phyloP scores from a whole-genome alignment of 2,329 filamentous ascomycete species.

The Aspergillus thermomutatus region DNA sequence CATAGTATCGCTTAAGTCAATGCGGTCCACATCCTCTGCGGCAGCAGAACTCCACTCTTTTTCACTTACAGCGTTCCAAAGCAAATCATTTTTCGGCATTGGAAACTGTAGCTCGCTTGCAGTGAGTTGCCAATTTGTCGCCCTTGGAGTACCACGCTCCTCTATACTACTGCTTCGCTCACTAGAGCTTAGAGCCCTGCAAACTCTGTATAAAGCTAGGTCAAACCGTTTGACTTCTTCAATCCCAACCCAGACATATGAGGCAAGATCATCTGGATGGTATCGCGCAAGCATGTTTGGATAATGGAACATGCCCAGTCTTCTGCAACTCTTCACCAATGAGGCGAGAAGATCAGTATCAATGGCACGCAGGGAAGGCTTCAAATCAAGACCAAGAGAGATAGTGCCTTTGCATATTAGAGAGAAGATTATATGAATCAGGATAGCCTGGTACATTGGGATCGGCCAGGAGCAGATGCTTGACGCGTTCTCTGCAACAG shows the following conservation, averaged over 20 bases:
- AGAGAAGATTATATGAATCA: conserved; percentile 30
- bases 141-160: not conserved
- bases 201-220: conserved; percentile 25
- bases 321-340: conserved; percentile 26
- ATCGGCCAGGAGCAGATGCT: conserved; percentile 26
- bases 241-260: conserved; percentile 21
- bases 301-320: conserved; percentile 27
- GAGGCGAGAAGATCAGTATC: conserved; percentile 14
- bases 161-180: not conserved
- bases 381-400: conserved; percentile 13
- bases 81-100: not conserved
- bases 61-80: not conserved
- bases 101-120: conserved; percentile 12
- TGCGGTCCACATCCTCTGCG: not conserved
- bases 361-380: conserved; percentile 1
- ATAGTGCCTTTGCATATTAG: conserved; percentile 4
- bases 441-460: conserved; percentile 30
- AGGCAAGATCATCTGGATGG: conserved; percentile 4
- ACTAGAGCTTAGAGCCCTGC: conserved; percentile 5
- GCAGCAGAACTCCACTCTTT: not conserved
- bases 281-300: conserved; percentile 23
- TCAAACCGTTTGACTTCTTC: conserved; percentile 31
- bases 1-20: not conserved
- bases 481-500: conserved; percentile 2
- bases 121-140: not conserved